Base-by-base conservation (phyloP, 345 rosid genomes). In the Eucalyptus marginata region DNA sequence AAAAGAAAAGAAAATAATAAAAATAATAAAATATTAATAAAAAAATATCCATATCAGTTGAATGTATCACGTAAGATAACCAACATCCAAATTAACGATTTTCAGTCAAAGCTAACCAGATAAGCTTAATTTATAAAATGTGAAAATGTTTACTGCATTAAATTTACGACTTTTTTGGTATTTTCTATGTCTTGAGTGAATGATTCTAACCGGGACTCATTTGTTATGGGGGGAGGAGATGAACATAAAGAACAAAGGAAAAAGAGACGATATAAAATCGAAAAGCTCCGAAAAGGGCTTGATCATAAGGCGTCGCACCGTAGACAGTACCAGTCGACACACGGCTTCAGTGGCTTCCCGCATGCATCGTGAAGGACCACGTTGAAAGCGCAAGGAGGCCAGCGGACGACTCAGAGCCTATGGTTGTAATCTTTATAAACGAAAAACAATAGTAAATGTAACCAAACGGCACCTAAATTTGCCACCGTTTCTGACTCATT, bases 11-110 rank as follows among this genome's bases (percentile, higher is more conserved):
- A 16, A 51, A 51, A 16, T 40, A 40, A 0, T 15, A 6, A 50
- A 50, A 50, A 15, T 50, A 50, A 6, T 16, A 50, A 50, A 49
- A 50, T 50, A 50, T 6, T 50, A 51, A 51, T 50, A 51, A 7
- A 51, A 49, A 51, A 51, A 15, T 51, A 0, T 6, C 1, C 3
- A 6, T 0, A 3, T 6, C 4, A 2, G 3, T 51, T 0, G 3
- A 0, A 0, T 1, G 8, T 51, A 51, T 51, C 8, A 51, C 7
- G 3, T 51, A 15, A 51, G 8, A 51, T 51, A 7, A 1, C 1
- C 3, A 51, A 3, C 0, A 16, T 51, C 4, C 17, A 51, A 51
- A 51, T 51, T 51, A 51, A 16, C 1, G 1, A 51, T 51, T 16
- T 51, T 0, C 8, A 16, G 3, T 51, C 54, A 16, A 0, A 51